Conservation (phyloP, 164 flowering plant species). For the Stephania japonica region DNA sequence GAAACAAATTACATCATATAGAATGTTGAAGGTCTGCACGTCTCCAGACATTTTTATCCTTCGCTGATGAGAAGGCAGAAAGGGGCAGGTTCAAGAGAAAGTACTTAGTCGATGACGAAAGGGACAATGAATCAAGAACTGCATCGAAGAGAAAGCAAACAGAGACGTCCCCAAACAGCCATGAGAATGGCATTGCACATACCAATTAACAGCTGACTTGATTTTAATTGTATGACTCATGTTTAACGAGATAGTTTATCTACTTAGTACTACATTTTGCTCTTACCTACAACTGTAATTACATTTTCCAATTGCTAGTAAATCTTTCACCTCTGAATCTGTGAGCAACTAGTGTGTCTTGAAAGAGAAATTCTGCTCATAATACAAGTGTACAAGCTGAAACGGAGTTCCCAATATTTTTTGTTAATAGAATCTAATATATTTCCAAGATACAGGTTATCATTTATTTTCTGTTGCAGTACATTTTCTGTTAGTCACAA, state of each 20-base stretch:
- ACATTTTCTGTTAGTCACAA: too few relatives aligned
- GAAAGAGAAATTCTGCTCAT: neutral
- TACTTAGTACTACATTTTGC: neutral
- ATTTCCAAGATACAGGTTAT: too few relatives aligned
- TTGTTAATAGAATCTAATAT: neutral
- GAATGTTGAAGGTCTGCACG: slow-evolving; percentile 34
- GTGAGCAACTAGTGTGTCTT: neutral
- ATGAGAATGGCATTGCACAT: slow-evolving; percentile 2
- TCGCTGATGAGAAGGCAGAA: slow-evolving; percentile 44
- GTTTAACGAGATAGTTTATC: neutral
- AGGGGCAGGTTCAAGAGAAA: slow-evolving; percentile 38
- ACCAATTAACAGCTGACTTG: neutral
- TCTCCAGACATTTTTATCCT: slow-evolving; percentile 43
- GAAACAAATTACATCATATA: too few relatives aligned
- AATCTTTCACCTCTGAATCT: neutral
- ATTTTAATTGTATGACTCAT: neutral
- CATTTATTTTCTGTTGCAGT: too few relatives aligned
- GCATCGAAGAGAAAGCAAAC: slow-evolving; percentile 18
- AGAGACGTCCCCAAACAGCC: slow-evolving; percentile 9
- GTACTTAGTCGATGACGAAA: slow-evolving; percentile 7
- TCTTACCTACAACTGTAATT: neutral
- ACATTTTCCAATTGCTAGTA: neutral
- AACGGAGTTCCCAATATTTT: neutral
- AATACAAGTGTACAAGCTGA: neutral
- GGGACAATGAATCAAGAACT: slow-evolving; percentile 24